Evolutionary conservation across 352 stramenopile species (phyloP), one percentile per base, ranked within the genome.

Genomic region (Phytophthora brassicae): DNA sequence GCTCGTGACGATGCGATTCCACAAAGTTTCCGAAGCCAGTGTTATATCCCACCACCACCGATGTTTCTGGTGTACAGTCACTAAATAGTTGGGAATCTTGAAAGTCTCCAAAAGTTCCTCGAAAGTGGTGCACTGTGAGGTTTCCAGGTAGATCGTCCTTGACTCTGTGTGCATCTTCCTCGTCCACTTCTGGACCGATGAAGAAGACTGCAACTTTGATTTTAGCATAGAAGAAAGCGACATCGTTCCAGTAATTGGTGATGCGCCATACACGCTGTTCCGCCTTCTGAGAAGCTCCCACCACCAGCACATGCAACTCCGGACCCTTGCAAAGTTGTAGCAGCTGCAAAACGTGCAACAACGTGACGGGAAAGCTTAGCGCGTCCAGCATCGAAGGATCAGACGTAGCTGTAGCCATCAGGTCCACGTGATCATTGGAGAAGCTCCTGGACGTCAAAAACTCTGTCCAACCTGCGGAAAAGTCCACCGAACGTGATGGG

Each of bases 21-120:
- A 90, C 62, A 65, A 93, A 90, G 64, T 88, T 92, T 16, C 81
- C 84, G 59, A 92, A 92, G 41, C 84, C 84, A 5, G 84, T 87
- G 63, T 90, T 92, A 61, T 84, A 90, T 4, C 75, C 84, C 8
- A 90, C 62, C 39, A 90, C 66, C 24, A 92, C 47, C 0, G 79
- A 77, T 39, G 86, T 88, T 1, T 49, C 54, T 0, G 66, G 45
- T 1, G 63, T 74, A 45, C 76, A 84, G 11, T 68, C 57, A 2
- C 56, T 58, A 2, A 66, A 75, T 6, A 65, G 29, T 6, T 74
- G 55, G 1, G 70, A 58, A 17, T 77, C 43, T 16, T 79, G 61
- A 56, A 91, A 91, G 24, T 64, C 58, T 17, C 61, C 68, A 44
- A 86, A 89, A 0, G 79, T 87, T n/a, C 75, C 79, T 31, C 56